Conservation (phyloP, 1,284 basidiomycete genomes). For the Naganishia sp. region DNA sequence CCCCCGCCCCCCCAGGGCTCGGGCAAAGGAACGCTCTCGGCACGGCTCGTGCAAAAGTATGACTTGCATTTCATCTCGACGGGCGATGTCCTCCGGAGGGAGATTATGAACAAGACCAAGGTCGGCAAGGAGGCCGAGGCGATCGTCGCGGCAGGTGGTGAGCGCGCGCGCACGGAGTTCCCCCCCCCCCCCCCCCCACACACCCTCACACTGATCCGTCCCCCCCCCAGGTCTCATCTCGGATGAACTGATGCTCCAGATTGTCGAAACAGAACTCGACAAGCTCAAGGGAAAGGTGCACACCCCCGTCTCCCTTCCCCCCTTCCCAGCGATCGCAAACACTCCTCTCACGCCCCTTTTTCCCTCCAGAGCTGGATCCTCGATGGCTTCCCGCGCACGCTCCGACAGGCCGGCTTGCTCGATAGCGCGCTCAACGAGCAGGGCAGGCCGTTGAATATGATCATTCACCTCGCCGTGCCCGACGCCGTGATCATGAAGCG, state of each 20-base stretch:
- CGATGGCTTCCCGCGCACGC: constrained; percentile 93
- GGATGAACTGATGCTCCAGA: constrained; percentile 54
- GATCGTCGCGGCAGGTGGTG: constrained; percentile 50
- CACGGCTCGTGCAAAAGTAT: constrained; percentile 49
- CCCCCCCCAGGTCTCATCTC: constrained; percentile 46
- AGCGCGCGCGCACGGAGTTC: constrained; percentile 15
- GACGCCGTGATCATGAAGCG: constrained; percentile 85
- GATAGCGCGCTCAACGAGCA: constrained; percentile 58
- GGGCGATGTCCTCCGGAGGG: constrained; percentile 53
- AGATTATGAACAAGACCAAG: constrained; percentile 49
- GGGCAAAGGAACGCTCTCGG: constrained; percentile 38
- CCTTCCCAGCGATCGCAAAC: neutral
- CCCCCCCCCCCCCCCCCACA: neutral
- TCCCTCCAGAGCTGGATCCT: constrained; percentile 70
- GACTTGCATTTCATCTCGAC: constrained; percentile 53
- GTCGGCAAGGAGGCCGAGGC: constrained; percentile 50
- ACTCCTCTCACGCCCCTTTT: neutral
- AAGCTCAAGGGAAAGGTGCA: constrained; percentile 48
- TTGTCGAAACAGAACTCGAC: constrained; percentile 51
- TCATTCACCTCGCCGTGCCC: constrained; percentile 88
- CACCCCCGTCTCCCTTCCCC: neutral
- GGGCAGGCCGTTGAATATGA: constrained; percentile 68
- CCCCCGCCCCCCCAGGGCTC: constrained; percentile 32
- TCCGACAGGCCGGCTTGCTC: constrained; percentile 82
- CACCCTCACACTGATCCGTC: too few relatives aligned